These are phyloP conservation scores for Blastobotrys niveus DNA, from an alignment of 1,139 yeast species.

Conservation along the genomic window DNA sequence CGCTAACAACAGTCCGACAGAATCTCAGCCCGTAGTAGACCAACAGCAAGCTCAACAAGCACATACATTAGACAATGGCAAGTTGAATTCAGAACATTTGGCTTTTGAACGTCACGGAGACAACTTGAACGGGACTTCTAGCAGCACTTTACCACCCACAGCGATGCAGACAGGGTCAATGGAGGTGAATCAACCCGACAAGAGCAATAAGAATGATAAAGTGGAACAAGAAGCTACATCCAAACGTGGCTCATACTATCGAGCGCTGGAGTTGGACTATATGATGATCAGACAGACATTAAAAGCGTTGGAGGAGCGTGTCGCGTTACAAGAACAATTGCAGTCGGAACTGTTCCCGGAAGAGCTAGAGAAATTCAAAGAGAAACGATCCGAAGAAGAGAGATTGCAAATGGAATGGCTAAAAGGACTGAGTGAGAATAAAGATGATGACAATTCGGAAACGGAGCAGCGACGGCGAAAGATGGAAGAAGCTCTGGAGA, in stretches of 20 bases:
- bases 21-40: too few species aligned
- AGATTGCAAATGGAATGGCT: slow-evolving; percentile 10
- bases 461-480: not conserved
- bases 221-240: not conserved
- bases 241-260: not conserved
- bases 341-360: slow-evolving; percentile 13
- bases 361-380: slow-evolving; percentile 7
- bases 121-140: too few species aligned
- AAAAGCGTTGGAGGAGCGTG: slow-evolving; percentile 20
- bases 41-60: too few species aligned
- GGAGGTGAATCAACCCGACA: too few species aligned
- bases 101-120: too few species aligned
- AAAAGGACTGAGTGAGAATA: not conserved
- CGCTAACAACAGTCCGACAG: too few species aligned
- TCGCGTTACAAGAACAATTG: slow-evolving; percentile 20
- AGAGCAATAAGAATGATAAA: not conserved
- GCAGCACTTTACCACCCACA: too few species aligned
- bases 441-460: not conserved
- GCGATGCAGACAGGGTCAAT: too few species aligned
- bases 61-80: too few species aligned
- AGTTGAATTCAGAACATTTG: too few species aligned
- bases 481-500: slow-evolving; percentile 4
- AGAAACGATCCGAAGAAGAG: slow-evolving; percentile 2
- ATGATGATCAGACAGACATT: slow-evolving; percentile 23
- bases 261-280: slow-evolving; percentile 21